Evolutionary conservation across 2,329 filamentous ascomycete genomes (phyloP).

Genomic region (Alternaria arborescens): DNA sequence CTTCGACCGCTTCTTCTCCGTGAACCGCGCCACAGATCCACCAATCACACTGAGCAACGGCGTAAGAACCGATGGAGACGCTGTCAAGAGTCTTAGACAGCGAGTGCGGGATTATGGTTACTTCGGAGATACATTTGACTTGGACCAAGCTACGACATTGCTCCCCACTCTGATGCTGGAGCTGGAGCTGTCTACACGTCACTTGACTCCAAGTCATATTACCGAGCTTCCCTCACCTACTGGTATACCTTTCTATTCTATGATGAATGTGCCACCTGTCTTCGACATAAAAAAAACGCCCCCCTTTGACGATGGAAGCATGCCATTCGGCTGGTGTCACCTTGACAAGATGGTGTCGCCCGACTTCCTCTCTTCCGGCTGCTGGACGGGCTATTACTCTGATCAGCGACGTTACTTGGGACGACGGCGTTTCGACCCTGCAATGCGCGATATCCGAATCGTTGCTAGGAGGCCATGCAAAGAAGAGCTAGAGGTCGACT

Average conservation of each 20-base stretch:
- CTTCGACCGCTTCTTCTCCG: background rate
- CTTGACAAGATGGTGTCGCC: slow-evolving; percentile 25
- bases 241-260: slow-evolving; percentile 20
- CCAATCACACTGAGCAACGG: background rate
- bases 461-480: slow-evolving; percentile 5
- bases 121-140: slow-evolving; percentile 4
- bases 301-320: background rate
- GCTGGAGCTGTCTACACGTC: slow-evolving; percentile 1
- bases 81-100: slow-evolving; percentile 5
- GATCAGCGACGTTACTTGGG: slow-evolving; percentile 19
- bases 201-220: background rate
- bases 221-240: slow-evolving; percentile 19
- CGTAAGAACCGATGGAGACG: background rate
- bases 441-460: slow-evolving; percentile 25
- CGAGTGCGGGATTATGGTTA: slow-evolving; percentile 15
- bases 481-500: background rate
- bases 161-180: slow-evolving; percentile 15
- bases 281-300: slow-evolving; percentile 1
- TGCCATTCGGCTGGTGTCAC: slow-evolving; percentile 27
- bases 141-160: slow-evolving; percentile 20
- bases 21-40: background rate
- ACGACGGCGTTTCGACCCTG: slow-evolving; percentile 15
- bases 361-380: slow-evolving; percentile 22
- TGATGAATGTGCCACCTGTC: slow-evolving; percentile 27
- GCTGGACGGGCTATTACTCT: slow-evolving; percentile 29